These are phyloP conservation scores for Podaxis sp. DNA, from an alignment of 768 basidiomycete species.

Conservation along the genomic window DNA sequence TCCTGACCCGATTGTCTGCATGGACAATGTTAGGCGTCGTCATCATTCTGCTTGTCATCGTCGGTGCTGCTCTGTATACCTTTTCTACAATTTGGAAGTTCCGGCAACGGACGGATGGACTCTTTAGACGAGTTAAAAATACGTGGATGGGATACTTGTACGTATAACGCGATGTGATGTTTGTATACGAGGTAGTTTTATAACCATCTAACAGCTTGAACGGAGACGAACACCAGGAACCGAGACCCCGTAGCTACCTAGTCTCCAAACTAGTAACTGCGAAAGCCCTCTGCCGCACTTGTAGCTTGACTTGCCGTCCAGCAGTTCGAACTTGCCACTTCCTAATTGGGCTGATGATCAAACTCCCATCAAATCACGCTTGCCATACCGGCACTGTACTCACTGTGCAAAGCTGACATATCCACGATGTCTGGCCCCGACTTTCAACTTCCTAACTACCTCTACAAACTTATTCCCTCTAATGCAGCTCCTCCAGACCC, in stretches of 20 bases:
- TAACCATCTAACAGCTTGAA: too few species aligned
- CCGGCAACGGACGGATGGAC: constrained; percentile 26
- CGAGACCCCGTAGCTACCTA: too few species aligned
- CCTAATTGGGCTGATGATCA: not conserved
- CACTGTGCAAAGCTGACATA: not conserved
- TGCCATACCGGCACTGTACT: too few species aligned
- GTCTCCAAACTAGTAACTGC: too few species aligned
- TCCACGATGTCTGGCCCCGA: not conserved
- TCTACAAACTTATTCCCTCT: constrained; percentile 61
- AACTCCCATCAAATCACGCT: not conserved
- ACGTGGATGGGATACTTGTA: constrained; percentile 15
- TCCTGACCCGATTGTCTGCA: constrained; percentile 30
- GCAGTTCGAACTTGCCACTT: not conserved
- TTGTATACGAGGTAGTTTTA: too few species aligned
- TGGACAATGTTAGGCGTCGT: constrained; percentile 44
- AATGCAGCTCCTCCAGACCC: constrained; percentile 38
- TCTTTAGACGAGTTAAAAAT: constrained; percentile 20
- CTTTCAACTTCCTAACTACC: constrained; percentile 42
- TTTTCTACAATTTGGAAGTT: constrained; percentile 53
- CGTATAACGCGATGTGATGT: not conserved
- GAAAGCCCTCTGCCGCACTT: too few species aligned
- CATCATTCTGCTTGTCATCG: constrained; percentile 36
- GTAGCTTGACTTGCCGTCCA: too few species aligned
- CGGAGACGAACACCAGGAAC: too few species aligned
- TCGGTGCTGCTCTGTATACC: constrained; percentile 43